Evolutionary conservation across 106 monocot species (phyloP).

Genomic region (Phalaenopsis aphrodite): DNA sequence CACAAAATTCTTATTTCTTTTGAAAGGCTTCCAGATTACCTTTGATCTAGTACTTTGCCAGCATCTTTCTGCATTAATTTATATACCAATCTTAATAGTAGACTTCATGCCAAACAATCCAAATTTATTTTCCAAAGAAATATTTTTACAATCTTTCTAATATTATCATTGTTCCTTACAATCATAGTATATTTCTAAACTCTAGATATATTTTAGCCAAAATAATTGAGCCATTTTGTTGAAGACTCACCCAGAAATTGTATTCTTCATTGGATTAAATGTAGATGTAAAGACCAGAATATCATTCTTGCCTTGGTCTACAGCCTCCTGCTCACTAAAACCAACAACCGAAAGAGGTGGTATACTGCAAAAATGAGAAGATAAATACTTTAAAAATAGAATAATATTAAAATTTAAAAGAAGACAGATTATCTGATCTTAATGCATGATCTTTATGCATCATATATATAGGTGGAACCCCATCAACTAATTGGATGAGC

Average conservation of each 20-base stretch:
- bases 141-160: no score
- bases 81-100: no score
- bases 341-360: conserved; percentile 97
- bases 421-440: background rate
- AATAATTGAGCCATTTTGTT: background rate
- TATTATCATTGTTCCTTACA: no score
- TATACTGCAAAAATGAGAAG: conserved; percentile 36
- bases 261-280: conserved; percentile 95
- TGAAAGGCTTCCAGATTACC: no score
- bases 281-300: conserved; percentile 78
- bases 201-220: background rate
- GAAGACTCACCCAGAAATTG: conserved; percentile 71
- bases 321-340: conserved; percentile 74
- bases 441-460: background rate
- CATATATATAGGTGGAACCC: no score
- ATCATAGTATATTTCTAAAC: background rate
- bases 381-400: background rate
- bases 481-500: background rate
- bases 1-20: no score
- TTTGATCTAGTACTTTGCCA: no score
- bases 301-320: conserved; percentile 69
- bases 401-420: background rate
- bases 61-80: no score
- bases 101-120: no score
- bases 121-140: no score